Evolutionary conservation across 495 filamentous ascomycete species (phyloP).

Genomic region (Neurospora sp.): DNA sequence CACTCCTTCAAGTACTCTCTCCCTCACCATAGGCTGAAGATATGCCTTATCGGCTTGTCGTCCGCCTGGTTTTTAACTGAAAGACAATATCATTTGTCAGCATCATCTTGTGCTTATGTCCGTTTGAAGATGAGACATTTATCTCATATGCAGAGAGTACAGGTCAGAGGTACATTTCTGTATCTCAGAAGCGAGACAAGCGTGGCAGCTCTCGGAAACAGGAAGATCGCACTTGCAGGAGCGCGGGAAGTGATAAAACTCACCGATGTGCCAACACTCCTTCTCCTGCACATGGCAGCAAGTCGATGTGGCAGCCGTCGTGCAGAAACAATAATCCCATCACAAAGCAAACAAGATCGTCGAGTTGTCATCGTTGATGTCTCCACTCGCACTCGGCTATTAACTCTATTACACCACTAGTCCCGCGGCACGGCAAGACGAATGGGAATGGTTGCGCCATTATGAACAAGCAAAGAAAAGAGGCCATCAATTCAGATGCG

Average conservation of each 20-base stretch:
- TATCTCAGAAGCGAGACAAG: neutral
- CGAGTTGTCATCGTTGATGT: neutral
- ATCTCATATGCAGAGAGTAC: neutral
- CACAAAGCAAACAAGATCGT: neutral
- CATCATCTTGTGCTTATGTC: neutral
- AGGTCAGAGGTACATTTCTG: neutral
- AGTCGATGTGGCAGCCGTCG: neutral
- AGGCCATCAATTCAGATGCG: neutral
- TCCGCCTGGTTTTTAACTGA: neutral
- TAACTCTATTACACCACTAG: neutral
- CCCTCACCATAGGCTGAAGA: neutral
- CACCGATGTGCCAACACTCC: neutral
- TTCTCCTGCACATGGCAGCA: neutral
- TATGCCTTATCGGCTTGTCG: neutral
- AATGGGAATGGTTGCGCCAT: neutral
- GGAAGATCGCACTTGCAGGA: neutral
- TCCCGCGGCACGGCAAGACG: neutral
- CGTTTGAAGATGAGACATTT: neutral
- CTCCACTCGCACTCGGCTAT: neutral
- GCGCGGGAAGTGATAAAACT: neutral
- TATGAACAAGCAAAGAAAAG: neutral
- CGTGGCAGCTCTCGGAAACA: neutral
- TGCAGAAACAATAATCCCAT: neutral
- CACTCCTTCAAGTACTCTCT: neutral
- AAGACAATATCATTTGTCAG: neutral